A percentile compares a stretch with the other conserved stretches of the same genome.
Conservation (phyloP, 352 stramenopile species). For the Plasmopara viticola region DNA sequence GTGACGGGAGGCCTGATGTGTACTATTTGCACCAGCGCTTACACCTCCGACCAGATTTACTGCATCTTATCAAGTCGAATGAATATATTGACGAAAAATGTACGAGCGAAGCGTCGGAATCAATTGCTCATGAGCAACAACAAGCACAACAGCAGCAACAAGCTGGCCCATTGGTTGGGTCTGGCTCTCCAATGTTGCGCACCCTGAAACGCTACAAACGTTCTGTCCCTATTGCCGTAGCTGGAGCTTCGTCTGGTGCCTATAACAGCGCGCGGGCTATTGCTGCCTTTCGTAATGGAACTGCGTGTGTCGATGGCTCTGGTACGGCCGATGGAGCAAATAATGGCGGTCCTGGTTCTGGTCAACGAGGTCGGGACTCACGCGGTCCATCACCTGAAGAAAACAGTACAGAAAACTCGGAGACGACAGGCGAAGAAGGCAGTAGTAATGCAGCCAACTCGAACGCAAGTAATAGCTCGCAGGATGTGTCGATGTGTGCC, state of each 20-base stretch:
- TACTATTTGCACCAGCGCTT: constrained; percentile 77
- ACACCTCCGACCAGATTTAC: constrained; percentile 58
- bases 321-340: constrained; percentile 6
- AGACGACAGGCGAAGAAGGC: constrained; percentile 71
- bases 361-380: constrained; percentile 18
- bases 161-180: constrained; percentile 23
- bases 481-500: constrained; percentile 40
- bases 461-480: constrained; percentile 38
- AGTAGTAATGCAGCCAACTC: constrained; percentile 44
- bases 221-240: constrained; percentile 21
- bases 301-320: constrained; percentile 10
- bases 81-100: constrained; percentile 78
- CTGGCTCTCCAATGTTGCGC: constrained; percentile 24
- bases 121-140: constrained; percentile 32
- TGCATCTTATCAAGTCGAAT: constrained; percentile 79
- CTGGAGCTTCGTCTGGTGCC: constrained; percentile 10
- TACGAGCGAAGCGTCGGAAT: constrained; percentile 51
- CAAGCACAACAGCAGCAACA: constrained; percentile 25
- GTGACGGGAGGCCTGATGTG: constrained; percentile 61
- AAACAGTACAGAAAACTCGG: constrained; percentile 67
- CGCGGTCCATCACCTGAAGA: constrained; percentile 34
- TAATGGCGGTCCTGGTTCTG: constrained; percentile 11
- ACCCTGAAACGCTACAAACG: constrained; percentile 68
- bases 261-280: constrained; percentile 26
- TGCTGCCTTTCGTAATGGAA: constrained; percentile 17